Evolutionary conservation across 2,329 filamentous ascomycete genomes (phyloP).

Genomic region (Davidsoniella australis): DNA sequence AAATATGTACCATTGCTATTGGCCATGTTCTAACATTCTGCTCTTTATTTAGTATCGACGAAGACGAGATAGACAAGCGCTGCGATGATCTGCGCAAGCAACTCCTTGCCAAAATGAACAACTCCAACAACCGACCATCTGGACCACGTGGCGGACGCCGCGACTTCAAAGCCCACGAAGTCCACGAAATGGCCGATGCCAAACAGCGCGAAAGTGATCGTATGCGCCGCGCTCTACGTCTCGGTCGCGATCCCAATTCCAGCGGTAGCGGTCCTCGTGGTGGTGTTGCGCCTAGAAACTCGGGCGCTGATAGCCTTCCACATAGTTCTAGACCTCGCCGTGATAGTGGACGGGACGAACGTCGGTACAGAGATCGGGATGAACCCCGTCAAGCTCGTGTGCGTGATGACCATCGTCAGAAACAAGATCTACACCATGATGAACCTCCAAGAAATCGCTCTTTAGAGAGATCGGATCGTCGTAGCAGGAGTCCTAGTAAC

Average conservation of each 20-base stretch:
- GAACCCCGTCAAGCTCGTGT: neutral
- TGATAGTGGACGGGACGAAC: neutral
- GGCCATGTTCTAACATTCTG: neutral
- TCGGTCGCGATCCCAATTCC: neutral
- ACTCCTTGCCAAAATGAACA: slow-evolving; percentile 23
- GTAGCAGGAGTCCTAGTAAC: neutral
- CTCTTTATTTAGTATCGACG: slow-evolving; percentile 42
- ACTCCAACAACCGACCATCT: slow-evolving; percentile 7
- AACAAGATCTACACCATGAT: neutral
- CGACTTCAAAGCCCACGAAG: slow-evolving; percentile 75
- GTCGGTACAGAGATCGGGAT: slow-evolving; percentile 10
- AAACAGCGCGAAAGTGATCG: slow-evolving; percentile 93
- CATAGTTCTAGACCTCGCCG: neutral
- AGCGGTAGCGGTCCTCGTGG: neutral
- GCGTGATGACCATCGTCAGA: neutral
- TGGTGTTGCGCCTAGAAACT: neutral
- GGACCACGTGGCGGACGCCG: slow-evolving; percentile 23
- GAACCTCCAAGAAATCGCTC: neutral
- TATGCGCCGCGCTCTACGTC: slow-evolving; percentile 59
- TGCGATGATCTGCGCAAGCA: slow-evolving; percentile 27
- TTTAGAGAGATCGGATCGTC: neutral
- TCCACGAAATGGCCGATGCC: slow-evolving; percentile 88
- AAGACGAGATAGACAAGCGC: slow-evolving; percentile 72
- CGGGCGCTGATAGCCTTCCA: neutral
- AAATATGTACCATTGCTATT: neutral